Percentiles rank a stretch among this genome's conserved stretches.
phyloP scores from a whole-genome alignment of 2,329 filamentous ascomycete genomes.

The Pestalotiopsis sp. region DNA sequence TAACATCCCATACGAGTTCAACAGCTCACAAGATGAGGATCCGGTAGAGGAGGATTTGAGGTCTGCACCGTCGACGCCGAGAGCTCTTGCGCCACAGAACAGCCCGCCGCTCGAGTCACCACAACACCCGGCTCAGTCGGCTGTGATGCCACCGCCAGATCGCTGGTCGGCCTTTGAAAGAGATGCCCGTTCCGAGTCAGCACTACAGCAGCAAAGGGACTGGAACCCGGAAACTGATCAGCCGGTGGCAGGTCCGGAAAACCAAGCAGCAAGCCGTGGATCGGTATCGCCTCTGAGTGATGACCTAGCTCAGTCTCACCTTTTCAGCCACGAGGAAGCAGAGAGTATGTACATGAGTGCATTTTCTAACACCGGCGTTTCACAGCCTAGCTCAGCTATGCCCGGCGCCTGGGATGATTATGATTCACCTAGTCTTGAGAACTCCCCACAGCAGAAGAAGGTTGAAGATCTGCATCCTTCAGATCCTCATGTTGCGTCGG shows the following conservation, averaged over 20 bases:
- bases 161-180: slow-evolving; percentile 32
- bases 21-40: slow-evolving; percentile 32
- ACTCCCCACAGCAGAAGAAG: slow-evolving; percentile 17
- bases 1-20: slow-evolving; percentile 55
- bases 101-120: slow-evolving; percentile 38
- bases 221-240: slow-evolving; percentile 18
- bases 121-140: slow-evolving; percentile 31
- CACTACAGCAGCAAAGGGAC: slow-evolving; percentile 25
- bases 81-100: slow-evolving; percentile 36
- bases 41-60: slow-evolving; percentile 33
- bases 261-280: slow-evolving; percentile 26
- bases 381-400: slow-evolving; percentile 38
- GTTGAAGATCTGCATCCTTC: slow-evolving; percentile 1
- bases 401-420: slow-evolving; percentile 54
- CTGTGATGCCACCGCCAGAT: slow-evolving; percentile 27
- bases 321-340: slow-evolving; percentile 78
- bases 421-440: slow-evolving; percentile 27
- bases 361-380: slow-evolving; percentile 49
- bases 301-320: slow-evolving; percentile 62
- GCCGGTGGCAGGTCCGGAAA: background rate
- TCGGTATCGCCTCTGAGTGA: slow-evolving; percentile 26
- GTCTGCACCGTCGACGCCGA: slow-evolving; percentile 48
- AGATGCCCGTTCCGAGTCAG: slow-evolving; percentile 37
- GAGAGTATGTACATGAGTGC: slow-evolving; percentile 87
- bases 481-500: background rate